Evolutionary conservation across 805 yeast genomes (phyloP).

Genomic region (Metschnikowia reukaufii): DNA sequence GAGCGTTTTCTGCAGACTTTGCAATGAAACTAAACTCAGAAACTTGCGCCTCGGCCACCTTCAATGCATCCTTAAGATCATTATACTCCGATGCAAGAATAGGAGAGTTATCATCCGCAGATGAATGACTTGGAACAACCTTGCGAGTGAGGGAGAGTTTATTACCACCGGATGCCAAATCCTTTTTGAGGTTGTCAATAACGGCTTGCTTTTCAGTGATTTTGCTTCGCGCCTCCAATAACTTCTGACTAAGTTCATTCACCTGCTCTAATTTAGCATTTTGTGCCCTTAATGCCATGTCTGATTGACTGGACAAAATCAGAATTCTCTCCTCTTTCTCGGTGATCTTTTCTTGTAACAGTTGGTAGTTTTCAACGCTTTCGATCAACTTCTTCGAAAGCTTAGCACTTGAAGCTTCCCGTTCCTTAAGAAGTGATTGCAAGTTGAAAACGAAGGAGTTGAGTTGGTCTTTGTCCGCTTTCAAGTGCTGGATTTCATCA

Average conservation of each 20-base stretch:
- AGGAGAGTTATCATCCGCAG: background rate
- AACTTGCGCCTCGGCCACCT: conserved; percentile 55
- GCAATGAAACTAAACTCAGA: conserved; percentile 66
- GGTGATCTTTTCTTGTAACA: conserved; percentile 46
- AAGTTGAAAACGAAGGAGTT: conserved; percentile 57
- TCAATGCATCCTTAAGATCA: conserved; percentile 53
- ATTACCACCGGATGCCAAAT: background rate
- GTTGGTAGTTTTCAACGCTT: conserved; percentile 48
- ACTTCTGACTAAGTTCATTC: conserved; percentile 50
- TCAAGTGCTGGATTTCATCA: conserved; percentile 51
- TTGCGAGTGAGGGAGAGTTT: background rate
- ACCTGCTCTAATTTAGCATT: conserved; percentile 57
- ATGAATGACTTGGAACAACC: background rate
- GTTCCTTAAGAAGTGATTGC: conserved; percentile 61
- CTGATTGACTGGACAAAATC: conserved; percentile 56
- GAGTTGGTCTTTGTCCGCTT: conserved; percentile 58
- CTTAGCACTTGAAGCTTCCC: conserved; percentile 53
- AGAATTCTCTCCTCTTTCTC: conserved; percentile 54
- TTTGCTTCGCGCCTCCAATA: conserved; percentile 42
- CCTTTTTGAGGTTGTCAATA: conserved; percentile 36
- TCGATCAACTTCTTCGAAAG: conserved; percentile 48
- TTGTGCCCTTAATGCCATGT: conserved; percentile 51
- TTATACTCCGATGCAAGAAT: conserved; percentile 36
- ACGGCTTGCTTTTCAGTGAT: conserved; percentile 40
- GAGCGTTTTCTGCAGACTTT: conserved; percentile 63